Base-by-base conservation (phyloP, 176 grass and related monocot species). In the Avena atlantica region DNA sequence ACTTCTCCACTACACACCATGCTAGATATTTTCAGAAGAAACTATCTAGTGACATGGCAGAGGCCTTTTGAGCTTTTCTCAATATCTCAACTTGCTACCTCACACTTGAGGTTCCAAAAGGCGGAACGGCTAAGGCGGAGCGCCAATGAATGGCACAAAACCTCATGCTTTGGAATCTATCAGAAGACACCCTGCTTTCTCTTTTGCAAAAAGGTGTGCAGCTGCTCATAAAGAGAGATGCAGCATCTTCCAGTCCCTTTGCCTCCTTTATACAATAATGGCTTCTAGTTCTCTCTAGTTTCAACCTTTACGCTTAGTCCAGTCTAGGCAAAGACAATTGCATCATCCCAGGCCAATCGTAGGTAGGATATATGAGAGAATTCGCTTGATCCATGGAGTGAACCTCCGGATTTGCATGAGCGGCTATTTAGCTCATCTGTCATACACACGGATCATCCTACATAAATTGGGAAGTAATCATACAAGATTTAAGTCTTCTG, bases 21-120 rank as follows among this genome's bases (percentile, higher is more conserved):
- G 13, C 61, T 72, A 91, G 64, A 91, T 91, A 77, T 89, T 86
- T 81, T 76, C 51, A 40, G 59, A 87, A 79, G 70, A 92, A 92
- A 90, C 81, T 79, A 94, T 94, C 81, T 72, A 45, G 78, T 92
- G 85, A 92, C 85, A 10, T 90, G 90, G 86, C 70, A 17, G 53
- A 21, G 45, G 74, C 8, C 86, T 92, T 95, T 90, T 77, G 90
- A 74, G 67, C 82, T 92, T 90, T 95, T 95, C 49, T 17, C 5
- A 76, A 76, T 70, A 89, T 81, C 75, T 89, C 51, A 74, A 76
- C 76, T 52, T 14, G 78, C 86, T 15, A 67, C 68, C 69, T 86
- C 88, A 90, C 72, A 31, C 76, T 76, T 19, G 55, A 90, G 64
- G 86, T 90, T 91, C 80, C 61, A 45, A 95, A 95, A 86, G 56